Percentiles rank a stretch among this genome's conserved stretches.
phyloP scores from a whole-genome alignment of 345 rosid genomes.

The Gossypium mustelinum region DNA sequence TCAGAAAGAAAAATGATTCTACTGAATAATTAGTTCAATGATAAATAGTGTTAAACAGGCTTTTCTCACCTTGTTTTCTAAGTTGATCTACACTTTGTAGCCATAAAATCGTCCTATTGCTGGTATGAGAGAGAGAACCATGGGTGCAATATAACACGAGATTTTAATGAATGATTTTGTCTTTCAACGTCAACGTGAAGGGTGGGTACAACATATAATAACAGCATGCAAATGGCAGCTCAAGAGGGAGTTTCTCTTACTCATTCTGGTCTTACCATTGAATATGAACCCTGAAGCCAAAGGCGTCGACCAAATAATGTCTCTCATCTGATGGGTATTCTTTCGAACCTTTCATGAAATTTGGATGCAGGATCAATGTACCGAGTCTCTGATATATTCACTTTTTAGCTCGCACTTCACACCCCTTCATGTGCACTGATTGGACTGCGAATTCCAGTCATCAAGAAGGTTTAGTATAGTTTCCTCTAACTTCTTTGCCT shows the following conservation, averaged over 20 bases:
- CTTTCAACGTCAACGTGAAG: conserved; percentile 15
- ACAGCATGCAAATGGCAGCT: conserved; percentile 25
- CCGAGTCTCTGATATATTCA: conserved; percentile 9
- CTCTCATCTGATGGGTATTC: conserved; percentile 8
- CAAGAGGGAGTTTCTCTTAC: conserved; percentile 18
- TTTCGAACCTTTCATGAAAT: conserved; percentile 19
- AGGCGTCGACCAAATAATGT: conserved; percentile 15
- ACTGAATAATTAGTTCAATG: background rate
- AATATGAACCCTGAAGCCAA: conserved; percentile 9
- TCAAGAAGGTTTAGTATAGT: conserved; percentile 65
- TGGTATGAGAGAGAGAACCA: background rate
- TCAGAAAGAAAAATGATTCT: background rate
- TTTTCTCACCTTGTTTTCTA: too few relatives aligned
- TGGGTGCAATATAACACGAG: conserved; percentile 11
- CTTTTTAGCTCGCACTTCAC: conserved; percentile 11
- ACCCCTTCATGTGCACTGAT: conserved; percentile 74
- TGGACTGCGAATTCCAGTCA: conserved; percentile 57
- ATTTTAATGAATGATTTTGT: conserved; percentile 26
- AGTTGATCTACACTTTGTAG: too few relatives aligned
- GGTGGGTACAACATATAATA: conserved; percentile 16
- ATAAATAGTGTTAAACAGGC: background rate
- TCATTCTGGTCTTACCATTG: conserved; percentile 3
- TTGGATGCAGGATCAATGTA: conserved; percentile 25
- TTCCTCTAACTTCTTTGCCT: conserved; percentile 62
- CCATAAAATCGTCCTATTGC: background rate